These are phyloP conservation scores for Neckera pumila DNA, from an alignment of 225 moss, liverwort and hornwort species.

Conservation along the genomic window DNA sequence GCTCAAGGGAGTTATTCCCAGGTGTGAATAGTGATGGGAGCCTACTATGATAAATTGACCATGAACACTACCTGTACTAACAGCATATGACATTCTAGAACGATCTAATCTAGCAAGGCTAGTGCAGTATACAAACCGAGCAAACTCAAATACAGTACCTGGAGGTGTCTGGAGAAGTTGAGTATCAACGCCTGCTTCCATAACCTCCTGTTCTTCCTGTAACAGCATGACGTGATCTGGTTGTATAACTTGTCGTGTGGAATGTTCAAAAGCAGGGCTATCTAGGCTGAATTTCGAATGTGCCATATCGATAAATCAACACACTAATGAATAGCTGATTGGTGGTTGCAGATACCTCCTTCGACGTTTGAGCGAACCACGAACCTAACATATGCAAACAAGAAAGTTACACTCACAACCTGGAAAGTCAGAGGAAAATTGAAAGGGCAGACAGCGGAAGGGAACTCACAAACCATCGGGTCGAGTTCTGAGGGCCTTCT, in stretches of 20 bases:
- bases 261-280: not conserved
- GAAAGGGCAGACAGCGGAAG: not conserved
- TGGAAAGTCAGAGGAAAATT: not conserved
- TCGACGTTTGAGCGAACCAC: too few relatives aligned
- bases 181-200: not conserved
- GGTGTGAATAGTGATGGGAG: not conserved
- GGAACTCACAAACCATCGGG: not conserved
- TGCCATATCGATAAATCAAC: not conserved
- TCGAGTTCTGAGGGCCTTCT: not conserved
- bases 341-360: not conserved
- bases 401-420: not conserved
- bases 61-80: not conserved
- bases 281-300: not conserved
- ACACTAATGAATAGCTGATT: too few relatives aligned
- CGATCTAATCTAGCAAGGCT: too few relatives aligned
- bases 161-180: not conserved
- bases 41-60: not conserved
- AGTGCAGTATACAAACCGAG: not conserved
- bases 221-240: not conserved
- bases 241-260: not conserved
- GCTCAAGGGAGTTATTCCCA: too few relatives aligned
- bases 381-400: not conserved
- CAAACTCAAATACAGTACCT: not conserved
- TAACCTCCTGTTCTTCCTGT: not conserved
- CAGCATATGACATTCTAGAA: not conserved